Evolutionary conservation across 1,284 basidiomycete species (phyloP).

Genomic region (Apiotrichum porosum): DNA sequence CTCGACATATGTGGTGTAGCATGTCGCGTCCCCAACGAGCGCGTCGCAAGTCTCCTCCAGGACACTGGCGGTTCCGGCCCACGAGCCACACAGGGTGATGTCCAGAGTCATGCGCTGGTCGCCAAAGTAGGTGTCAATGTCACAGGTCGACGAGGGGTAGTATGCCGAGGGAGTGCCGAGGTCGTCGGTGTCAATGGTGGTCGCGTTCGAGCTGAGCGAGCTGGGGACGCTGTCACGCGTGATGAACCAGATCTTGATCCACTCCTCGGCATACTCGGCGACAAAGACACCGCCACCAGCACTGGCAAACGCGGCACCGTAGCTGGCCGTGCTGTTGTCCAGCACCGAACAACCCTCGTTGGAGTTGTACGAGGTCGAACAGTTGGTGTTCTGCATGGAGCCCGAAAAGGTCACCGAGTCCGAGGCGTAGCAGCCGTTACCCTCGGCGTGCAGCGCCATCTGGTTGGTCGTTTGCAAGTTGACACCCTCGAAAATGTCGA

Average conservation of each 20-base stretch:
- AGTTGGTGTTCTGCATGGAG: conserved; percentile 23
- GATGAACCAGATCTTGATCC: conserved; percentile 68
- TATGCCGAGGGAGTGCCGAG: conserved; percentile 66
- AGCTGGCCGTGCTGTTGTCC: conserved; percentile 56
- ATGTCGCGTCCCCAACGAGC: conserved; percentile 23
- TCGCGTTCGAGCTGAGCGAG: conserved; percentile 54
- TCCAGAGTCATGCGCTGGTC: conserved; percentile 67
- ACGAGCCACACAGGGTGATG: conserved; percentile 65
- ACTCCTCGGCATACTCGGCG: conserved; percentile 59
- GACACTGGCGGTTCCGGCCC: conserved; percentile 54
- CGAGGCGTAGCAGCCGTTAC: conserved; percentile 12
- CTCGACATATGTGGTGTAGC: conserved; percentile 68
- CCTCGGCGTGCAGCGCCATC: conserved; percentile 38
- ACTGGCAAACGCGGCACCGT: conserved; percentile 61
- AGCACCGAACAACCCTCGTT: conserved; percentile 62
- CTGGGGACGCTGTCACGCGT: conserved; percentile 58
- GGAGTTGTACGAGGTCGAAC: conserved; percentile 35
- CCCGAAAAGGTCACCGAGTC: conserved; percentile 4
- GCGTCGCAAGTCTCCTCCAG: conserved; percentile 61
- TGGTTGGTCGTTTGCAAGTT: conserved; percentile 38
- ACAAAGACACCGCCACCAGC: conserved; percentile 67
- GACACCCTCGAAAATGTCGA: conserved; percentile 42
- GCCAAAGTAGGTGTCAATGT: conserved; percentile 59
- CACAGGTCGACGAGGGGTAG: conserved; percentile 61
- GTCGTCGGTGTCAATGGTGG: conserved; percentile 58